Percentiles rank a stretch among this genome's conserved stretches.
phyloP scores from a whole-genome alignment of 2,329 filamentous ascomycete genomes.

The Xylaria sp. region DNA sequence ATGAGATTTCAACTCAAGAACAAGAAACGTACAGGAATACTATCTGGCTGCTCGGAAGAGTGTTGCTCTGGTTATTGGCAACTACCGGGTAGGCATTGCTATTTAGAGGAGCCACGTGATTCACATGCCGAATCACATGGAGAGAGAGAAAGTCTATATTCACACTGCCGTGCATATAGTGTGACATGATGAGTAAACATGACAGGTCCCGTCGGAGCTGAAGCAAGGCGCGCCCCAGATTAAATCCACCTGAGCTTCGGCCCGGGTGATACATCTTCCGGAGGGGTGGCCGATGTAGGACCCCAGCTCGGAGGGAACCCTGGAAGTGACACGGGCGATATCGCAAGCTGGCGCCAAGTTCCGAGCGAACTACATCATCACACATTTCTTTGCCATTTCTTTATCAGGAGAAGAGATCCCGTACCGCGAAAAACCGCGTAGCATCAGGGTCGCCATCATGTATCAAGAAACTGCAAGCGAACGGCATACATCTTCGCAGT shows the following conservation, averaged over 20 bases:
- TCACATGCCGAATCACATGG: not conserved
- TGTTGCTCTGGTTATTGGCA: not conserved
- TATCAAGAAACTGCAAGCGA: constrained; percentile 15
- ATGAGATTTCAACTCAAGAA: not conserved
- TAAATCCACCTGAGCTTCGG: not conserved
- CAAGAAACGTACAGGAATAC: not conserved
- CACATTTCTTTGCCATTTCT: not conserved
- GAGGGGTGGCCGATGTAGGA: constrained; percentile 17
- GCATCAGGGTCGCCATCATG: constrained; percentile 6
- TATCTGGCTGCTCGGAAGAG: not conserved
- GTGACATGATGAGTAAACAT: not conserved
- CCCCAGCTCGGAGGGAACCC: too few species aligned
- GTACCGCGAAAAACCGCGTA: not conserved
- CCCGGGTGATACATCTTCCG: constrained; percentile 12
- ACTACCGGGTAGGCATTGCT: not conserved
- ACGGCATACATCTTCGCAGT: constrained; percentile 15
- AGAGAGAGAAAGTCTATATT: not conserved
- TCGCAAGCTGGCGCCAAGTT: not conserved
- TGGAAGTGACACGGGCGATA: not conserved
- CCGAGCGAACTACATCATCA: not conserved
- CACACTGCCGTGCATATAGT: not conserved
- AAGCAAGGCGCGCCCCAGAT: not conserved
- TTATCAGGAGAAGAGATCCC: not conserved
- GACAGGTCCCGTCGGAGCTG: too few species aligned
- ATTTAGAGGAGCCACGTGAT: not conserved